Evolutionary conservation across 345 rosid species (phyloP).

Genomic region (Aquilaria sinensis): DNA sequence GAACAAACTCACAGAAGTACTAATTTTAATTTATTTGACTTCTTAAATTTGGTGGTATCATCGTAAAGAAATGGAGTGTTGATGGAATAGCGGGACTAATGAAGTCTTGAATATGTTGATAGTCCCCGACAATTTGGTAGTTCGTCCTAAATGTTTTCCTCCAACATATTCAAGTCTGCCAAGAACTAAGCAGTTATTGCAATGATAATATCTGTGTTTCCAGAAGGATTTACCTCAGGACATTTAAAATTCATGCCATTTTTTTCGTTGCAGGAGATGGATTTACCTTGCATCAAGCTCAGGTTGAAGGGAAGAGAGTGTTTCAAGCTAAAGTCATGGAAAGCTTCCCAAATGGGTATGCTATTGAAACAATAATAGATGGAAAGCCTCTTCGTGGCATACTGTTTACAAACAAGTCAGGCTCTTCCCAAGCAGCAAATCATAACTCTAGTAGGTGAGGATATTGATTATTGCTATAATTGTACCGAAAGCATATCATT

Average conservation of each 20-base stretch:
- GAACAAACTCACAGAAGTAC: too few species aligned
- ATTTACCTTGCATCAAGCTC: constrained; percentile 28
- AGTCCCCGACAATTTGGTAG: too few species aligned
- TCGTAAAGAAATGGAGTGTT: too few species aligned
- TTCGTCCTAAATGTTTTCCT: too few species aligned
- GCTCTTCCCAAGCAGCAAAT: constrained; percentile 22
- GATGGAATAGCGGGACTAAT: too few species aligned
- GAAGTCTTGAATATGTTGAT: too few species aligned
- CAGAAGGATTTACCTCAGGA: neutral
- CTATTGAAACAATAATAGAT: constrained; percentile 75
- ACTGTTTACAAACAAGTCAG: constrained; percentile 64
- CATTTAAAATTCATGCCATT: constrained; percentile 1
- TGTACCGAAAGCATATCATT: constrained; percentile 1
- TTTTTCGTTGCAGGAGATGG: constrained; percentile 41
- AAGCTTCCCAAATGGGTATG: constrained; percentile 65
- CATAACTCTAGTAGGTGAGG: constrained; percentile 42
- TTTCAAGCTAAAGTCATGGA: constrained; percentile 84
- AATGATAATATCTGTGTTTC: neutral
- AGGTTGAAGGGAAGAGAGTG: constrained; percentile 57
- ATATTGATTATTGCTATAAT: constrained; percentile 7
- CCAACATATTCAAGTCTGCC: neutral
- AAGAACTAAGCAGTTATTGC: neutral
- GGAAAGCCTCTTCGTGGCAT: constrained; percentile 88
- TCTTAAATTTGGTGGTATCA: too few species aligned
- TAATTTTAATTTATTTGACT: too few species aligned